These are phyloP conservation scores for Ligustrum vulgare DNA, from an alignment of 257 asterid genomes.

Conservation along the genomic window DNA sequence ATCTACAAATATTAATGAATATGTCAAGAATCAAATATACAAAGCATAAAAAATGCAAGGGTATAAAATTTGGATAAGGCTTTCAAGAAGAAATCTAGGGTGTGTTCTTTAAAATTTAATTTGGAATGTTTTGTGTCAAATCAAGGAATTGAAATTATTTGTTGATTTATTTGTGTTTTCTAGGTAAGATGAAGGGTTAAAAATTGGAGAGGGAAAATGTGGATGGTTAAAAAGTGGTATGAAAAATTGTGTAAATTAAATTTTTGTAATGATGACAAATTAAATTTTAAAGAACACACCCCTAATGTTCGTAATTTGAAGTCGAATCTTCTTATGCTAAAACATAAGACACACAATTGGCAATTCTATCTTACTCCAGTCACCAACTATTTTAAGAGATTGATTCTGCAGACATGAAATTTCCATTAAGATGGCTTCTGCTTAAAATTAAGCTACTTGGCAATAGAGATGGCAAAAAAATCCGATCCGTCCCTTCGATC, in stretches of 20 bases:
- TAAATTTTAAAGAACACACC: no score
- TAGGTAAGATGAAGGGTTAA: no score
- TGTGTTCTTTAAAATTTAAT: no score
- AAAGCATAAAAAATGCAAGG: background rate
- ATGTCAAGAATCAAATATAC: background rate
- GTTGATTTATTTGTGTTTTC: no score
- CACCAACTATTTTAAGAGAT: background rate
- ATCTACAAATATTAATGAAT: slow-evolving; percentile 44
- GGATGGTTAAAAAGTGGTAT: no score
- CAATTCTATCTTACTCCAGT: background rate
- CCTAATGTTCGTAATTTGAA: background rate
- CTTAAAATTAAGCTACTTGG: background rate
- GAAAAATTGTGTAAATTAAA: no score
- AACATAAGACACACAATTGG: background rate
- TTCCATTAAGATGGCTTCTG: background rate
- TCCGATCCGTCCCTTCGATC: no score
- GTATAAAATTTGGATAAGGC: background rate
- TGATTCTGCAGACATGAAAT: background rate
- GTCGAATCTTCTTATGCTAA: background rate
- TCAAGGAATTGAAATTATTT: no score
- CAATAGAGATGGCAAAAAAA: no score
- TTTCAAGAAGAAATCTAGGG: background rate
- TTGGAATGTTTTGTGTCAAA: no score
- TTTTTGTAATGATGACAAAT: no score
- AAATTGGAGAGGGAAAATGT: no score